A percentile compares a stretch with the other conserved stretches of the same genome.
Conservation (phyloP, 2,329 filamentous ascomycete genomes). For the Colletotrichum gloeosporioides region DNA sequence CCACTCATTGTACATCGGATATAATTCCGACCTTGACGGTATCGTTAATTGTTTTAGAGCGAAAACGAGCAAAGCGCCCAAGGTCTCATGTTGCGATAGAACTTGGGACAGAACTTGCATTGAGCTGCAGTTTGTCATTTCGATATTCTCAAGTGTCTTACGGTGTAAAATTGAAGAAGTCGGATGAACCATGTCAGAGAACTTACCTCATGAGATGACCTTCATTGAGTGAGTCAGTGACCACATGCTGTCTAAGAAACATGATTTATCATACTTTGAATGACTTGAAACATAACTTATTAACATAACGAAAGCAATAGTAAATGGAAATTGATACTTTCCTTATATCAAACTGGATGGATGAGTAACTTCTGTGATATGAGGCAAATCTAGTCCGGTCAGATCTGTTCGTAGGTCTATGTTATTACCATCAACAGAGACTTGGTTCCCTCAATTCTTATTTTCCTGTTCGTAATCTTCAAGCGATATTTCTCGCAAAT, state of each 20-base stretch:
- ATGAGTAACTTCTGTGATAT: not conserved
- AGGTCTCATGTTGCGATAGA: not conserved
- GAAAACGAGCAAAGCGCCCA: not conserved
- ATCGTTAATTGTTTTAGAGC: not conserved
- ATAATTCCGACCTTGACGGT: not conserved
- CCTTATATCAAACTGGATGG: not conserved
- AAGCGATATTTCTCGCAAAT: not conserved
- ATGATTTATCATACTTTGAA: not conserved
- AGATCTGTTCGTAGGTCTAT: not conserved
- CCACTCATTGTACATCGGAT: not conserved
- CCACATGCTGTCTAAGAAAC: not conserved
- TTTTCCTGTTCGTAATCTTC: not conserved
- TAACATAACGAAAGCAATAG: not conserved
- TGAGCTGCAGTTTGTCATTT: too few relatives aligned
- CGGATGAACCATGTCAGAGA: not conserved
- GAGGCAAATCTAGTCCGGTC: not conserved
- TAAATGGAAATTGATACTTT: not conserved
- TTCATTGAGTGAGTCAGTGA: not conserved
- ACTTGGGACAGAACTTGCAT: not conserved
- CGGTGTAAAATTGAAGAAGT: not conserved
- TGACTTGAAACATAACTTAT: not conserved
- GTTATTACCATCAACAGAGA: not conserved
- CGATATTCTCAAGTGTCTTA: too few relatives aligned
- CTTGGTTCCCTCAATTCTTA: not conserved
- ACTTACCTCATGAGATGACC: not conserved